Percentiles rank a stretch among this genome's conserved stretches.
Evolutionary conservation across 352 stramenopile genomes (phyloP).

Genomic region (Globisporangium radiosum): DNA sequence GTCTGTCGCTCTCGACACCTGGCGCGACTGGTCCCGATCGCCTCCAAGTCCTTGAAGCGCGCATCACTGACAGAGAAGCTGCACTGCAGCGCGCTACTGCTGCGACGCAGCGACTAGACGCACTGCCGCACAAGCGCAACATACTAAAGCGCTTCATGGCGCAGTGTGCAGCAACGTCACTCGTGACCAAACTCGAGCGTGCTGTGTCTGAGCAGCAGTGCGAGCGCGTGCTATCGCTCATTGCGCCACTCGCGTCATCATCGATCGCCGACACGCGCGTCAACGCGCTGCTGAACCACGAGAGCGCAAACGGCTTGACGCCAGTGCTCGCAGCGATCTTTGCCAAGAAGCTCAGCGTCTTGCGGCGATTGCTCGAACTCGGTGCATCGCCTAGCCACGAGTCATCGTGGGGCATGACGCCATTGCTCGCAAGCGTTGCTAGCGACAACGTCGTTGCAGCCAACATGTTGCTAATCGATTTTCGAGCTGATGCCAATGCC

Average conservation of each 20-base stretch:
- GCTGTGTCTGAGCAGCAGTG: slow-evolving; percentile 35
- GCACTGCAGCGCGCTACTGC: slow-evolving; percentile 15
- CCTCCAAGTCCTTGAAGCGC: slow-evolving; percentile 22
- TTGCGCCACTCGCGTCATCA: slow-evolving; percentile 16
- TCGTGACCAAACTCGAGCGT: slow-evolving; percentile 38
- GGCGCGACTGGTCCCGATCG: slow-evolving; percentile 22
- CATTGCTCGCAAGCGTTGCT: slow-evolving; percentile 39
- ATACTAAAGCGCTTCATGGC: slow-evolving; percentile 26
- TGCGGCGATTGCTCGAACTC: slow-evolving; percentile 43
- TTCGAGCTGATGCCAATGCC: slow-evolving; percentile 25
- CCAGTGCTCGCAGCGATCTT: slow-evolving; percentile 45
- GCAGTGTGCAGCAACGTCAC: slow-evolving; percentile 21
- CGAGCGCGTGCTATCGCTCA: slow-evolving; percentile 29
- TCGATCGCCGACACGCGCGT: neutral
- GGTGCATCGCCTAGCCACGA: slow-evolving; percentile 37
- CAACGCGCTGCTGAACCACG: slow-evolving; percentile 27
- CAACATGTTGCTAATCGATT: slow-evolving; percentile 42
- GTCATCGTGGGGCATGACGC: slow-evolving; percentile 39
- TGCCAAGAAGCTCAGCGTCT: slow-evolving; percentile 18
- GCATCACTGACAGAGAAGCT: slow-evolving; percentile 30
- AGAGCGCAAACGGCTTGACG: slow-evolving; percentile 53
- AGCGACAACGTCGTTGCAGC: slow-evolving; percentile 38
- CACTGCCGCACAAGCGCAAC: slow-evolving; percentile 24
- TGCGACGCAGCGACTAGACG: slow-evolving; percentile 37
- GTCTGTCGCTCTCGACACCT: slow-evolving; percentile 26